Percentiles rank a stretch among this genome's conserved stretches.
phyloP scores from a whole-genome alignment of 1,139 yeast genomes.

The Martiniozyma asiatica region DNA sequence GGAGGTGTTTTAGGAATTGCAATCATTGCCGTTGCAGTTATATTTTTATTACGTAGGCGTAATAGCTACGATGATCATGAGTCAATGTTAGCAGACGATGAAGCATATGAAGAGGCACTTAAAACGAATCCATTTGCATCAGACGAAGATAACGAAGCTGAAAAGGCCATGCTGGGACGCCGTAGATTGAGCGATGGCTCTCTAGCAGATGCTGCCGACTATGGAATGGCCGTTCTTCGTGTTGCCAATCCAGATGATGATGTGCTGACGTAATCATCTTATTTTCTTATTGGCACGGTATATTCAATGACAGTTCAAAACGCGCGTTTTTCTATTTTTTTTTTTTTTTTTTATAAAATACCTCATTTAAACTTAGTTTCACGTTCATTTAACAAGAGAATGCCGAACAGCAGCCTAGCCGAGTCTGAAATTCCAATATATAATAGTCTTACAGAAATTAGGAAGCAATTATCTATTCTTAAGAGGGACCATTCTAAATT shows the following conservation, averaged over 20 bases:
- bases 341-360: too few species aligned
- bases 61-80: conserved; percentile 36
- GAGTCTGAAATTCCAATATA: conserved; percentile 43
- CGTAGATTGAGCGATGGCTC: conserved; percentile 65
- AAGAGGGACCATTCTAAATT: conserved; percentile 56
- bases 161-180: conserved; percentile 45
- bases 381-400: too few species aligned
- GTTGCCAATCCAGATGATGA: conserved; percentile 62
- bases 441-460: conserved; percentile 34
- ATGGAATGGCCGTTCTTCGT: conserved; percentile 57
- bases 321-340: too few species aligned
- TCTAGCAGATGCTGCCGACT: conserved; percentile 69
- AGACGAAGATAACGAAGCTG: conserved; percentile 19
- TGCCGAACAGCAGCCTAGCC: too few species aligned
- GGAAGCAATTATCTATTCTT: conserved; percentile 39
- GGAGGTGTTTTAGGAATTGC: conserved; percentile 50
- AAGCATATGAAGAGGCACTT: conserved; percentile 33
- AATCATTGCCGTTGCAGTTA: conserved; percentile 30
- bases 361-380: too few species aligned
- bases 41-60: conserved; percentile 37
- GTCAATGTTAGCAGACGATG: conserved; percentile 47
- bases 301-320: too few species aligned
- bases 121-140: conserved; percentile 23
- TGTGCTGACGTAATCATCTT: background rate
- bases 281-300: too few species aligned